Evolutionary conservation across 2,329 filamentous ascomycete genomes (phyloP), one percentile per base, ranked within the genome.

Genomic region (Fusarium nodosum): DNA sequence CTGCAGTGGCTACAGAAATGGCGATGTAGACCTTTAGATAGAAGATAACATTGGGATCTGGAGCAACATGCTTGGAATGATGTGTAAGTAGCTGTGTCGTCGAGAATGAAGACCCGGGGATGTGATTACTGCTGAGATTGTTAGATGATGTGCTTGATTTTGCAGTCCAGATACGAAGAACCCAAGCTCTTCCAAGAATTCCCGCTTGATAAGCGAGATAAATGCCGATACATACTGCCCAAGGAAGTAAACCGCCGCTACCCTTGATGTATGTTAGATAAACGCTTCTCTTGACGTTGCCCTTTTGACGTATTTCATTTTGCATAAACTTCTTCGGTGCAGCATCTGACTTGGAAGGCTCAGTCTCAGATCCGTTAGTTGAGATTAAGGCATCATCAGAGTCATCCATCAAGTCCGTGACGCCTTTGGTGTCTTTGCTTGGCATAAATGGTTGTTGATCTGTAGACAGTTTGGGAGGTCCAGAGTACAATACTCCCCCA

Each of bases 241-340:
- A 93, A 69, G 87, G 88, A 20, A 80, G 75, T 68, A 83, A 82
- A 13, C 51, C 51, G 3, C 90, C 91, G 66, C 87, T 91, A 20
- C 88, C 86, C 6, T 82, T 82, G 15, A 94, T 77, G 72, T 94
- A 95, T 0, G 84, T 83, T 11, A 81, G 74, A 64, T 94, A 94
- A 18, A 94, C 85, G 9, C 82, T 81, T 16, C 83, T 81, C 68
- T 89, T 90, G 42, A 94, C 88, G 4, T 88, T 86, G 2, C 92
- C 92, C 51, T 86, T 85, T 74, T 92, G 90, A 51, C 89, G 86
- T 15, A 81, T 82, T 77, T 95, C 92, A 3, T 93, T 91, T 74
- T 93, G 89, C 36, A 92, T 87, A 65, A 94, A 94, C 77, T 92
- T 91, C 66, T 88, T 88, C 0, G 88, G 84, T 3, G 77, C 77